Conservation (phyloP, 768 basidiomycete genomes). For the Podaxis sp. region DNA sequence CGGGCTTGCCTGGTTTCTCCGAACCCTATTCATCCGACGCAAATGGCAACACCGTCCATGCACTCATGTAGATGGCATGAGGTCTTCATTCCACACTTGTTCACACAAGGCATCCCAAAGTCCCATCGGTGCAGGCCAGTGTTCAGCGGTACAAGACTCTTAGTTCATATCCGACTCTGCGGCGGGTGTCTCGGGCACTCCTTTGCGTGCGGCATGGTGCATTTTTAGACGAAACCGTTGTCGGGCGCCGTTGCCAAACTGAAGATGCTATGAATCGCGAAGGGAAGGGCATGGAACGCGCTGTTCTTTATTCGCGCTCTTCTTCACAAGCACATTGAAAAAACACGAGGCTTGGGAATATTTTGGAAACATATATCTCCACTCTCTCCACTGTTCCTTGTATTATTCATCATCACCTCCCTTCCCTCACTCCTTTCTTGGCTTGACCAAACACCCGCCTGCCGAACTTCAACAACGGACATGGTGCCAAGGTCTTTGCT, state of each 20-base stretch:
- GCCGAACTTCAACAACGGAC: background rate
- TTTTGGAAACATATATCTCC: no score
- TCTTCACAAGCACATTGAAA: background rate
- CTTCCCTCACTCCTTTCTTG: background rate
- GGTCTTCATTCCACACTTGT: background rate
- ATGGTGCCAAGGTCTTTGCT: conserved; percentile 1
- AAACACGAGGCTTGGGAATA: no score
- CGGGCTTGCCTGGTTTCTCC: background rate
- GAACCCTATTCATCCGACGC: background rate
- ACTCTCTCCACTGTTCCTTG: no score
- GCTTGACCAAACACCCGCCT: background rate
- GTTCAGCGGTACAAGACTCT: no score
- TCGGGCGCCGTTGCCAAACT: background rate
- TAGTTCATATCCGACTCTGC: no score
- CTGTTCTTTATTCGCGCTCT: background rate
- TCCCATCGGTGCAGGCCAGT: no score
- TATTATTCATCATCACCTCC: no score
- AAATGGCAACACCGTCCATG: background rate
- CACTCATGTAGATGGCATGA: background rate
- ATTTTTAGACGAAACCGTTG: background rate
- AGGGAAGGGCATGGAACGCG: background rate
- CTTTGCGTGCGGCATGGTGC: background rate
- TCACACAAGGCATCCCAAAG: background rate
- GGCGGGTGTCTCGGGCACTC: background rate
- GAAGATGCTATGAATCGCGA: background rate